A percentile compares a stretch with the other conserved stretches of the same genome.
Conservation (phyloP, 2,329 filamentous ascomycete genomes). For the Cadophora sp. region DNA sequence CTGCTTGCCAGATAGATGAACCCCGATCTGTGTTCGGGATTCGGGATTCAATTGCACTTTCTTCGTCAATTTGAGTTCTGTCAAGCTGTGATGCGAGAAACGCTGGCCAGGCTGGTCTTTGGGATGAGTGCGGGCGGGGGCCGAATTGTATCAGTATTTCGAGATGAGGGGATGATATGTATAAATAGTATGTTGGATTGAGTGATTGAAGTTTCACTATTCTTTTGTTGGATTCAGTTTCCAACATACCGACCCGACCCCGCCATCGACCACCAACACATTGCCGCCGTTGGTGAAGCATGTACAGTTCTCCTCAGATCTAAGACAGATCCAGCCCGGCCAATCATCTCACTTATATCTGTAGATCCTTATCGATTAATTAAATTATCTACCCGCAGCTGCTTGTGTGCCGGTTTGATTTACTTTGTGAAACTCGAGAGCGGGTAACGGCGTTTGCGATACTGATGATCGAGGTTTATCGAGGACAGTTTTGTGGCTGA, state of each 20-base stretch:
- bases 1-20: constrained; percentile 16
- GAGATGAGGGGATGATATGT: neutral
- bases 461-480: neutral
- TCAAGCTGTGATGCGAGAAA: neutral
- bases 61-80: no score
- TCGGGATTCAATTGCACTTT: no score
- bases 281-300: neutral
- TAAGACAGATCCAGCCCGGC: no score
- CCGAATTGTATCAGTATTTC: neutral
- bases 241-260: neutral
- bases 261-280: neutral
- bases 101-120: neutral
- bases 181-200: no score
- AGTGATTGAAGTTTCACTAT: neutral
- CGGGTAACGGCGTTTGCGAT: neutral
- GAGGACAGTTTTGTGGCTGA: neutral
- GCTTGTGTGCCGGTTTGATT: constrained; percentile 2
- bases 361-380: neutral
- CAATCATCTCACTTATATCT: neutral
- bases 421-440: neutral
- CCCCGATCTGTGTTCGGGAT: neutral
- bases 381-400: neutral
- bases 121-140: neutral
- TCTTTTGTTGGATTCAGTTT: neutral
- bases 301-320: neutral